Evolutionary conservation across 2,329 filamentous ascomycete species (phyloP), one percentile per base, ranked within the genome.

Genomic region (Orbilia blumenaviensis): DNA sequence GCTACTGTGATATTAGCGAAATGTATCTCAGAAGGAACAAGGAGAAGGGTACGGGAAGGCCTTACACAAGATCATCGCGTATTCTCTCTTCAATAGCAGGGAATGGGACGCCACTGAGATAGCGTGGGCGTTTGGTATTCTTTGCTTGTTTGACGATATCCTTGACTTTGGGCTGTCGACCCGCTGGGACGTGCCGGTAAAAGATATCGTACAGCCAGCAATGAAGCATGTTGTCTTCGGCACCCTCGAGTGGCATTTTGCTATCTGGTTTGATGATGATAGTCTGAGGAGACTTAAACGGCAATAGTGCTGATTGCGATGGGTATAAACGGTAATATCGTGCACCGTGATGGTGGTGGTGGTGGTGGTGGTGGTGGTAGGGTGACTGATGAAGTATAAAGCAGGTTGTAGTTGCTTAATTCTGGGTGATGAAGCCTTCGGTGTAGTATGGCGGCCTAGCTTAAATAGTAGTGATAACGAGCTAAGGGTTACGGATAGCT

Each of bases 191-290:
- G 3, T 69, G 16, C 9, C 32, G 54, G 48, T 69, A 69, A 23
- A 69, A 34, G 21, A 27, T 6, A 23, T 69, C 54, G 54, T 61
- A 69, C 8, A 69, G 32, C 66, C 66, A 69, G 25, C 66, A 69
- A 12, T 54, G 27, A 7, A 69, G 4, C 3, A 42, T 12, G n/a
- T 44, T 69, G 5, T 52, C 9, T 14, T 7, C 12, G 29, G 16
- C 10, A n/a, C n/a, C n/a, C n/a, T n/a, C n/a, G n/a, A n/a, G n/a
- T 42, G 21, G 18, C 44, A 52, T 66, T 25, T 41, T 54, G 18
- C 18, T 14, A 5, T 8, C n/a, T 23, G 32, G 54, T 18, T 41
- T 3, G 27, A 2, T 2, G 48, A 34, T 21, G 48, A 34, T 36
- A 21, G n/a, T 7, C 2, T 21, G 29, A 36, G n/a, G 16, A 6